Evolutionary conservation across 1,284 basidiomycete genomes (phyloP), one percentile per base, ranked within the genome.

Genomic region (Ustilago trichophora): DNA sequence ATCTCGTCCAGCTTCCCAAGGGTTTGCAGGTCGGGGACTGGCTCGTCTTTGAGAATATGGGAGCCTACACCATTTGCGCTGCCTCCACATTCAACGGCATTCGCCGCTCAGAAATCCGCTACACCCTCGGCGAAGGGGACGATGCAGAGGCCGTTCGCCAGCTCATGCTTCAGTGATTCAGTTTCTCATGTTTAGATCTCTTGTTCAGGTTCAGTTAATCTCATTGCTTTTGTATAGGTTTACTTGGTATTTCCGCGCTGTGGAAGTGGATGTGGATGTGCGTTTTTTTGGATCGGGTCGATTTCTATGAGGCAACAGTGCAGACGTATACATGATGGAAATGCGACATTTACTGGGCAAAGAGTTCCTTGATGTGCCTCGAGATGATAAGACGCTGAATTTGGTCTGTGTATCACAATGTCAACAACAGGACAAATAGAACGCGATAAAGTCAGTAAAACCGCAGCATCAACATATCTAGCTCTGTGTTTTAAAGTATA

Each of bases 31-130:
- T 81, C 11, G 93, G 92, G 8, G 92, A 96, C 82, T 96, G 93
- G 93, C 85, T 96, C 8, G 89, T 90, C 7, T 95, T 92, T 85
- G 87, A 88, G 48, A 88, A 91, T 76, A 95, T 96, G 92, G 92
- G 92, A 34, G 92, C 92, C 12, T 96, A 96, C 83, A 95, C 92
- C 15, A 85, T 93, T 66, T 94, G 91, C 76, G 92, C 92, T 0
- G 91, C 93, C 18, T 91, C 89, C 82, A 88, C 88, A 76, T 93
- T 93, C 84, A 93, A 93, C 78, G 92, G 91, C 51, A 62, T 84
- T 55, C 72, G 76, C 21, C 63, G 77, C 24, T 74, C 73, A 34
- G 75, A 80, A 59, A 78, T 84, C 27, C 65, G 79, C 19, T 84
- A 84, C 77, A 83, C 82, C 16, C 73, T 84, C 42, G 83, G 83